Base-by-base conservation (phyloP, 2,329 filamentous ascomycete species). In the Magnaporthales sp. region DNA sequence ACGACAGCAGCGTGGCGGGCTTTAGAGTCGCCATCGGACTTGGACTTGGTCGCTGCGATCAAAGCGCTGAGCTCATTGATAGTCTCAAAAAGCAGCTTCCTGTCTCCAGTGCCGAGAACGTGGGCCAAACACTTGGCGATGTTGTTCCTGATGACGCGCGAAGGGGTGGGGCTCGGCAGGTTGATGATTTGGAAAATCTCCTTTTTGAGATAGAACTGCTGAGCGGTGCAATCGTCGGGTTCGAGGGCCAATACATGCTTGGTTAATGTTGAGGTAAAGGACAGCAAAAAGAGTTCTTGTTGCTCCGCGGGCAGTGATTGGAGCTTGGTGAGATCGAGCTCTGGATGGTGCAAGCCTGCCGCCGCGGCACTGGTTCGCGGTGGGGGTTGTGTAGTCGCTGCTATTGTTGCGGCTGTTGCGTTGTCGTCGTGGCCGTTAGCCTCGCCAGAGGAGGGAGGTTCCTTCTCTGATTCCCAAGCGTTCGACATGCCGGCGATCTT, bases 101-200 rank as follows among this genome's bases (percentile, higher is more conserved):
- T 86, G 78, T 97, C 94, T 13, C 95, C 95, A 70, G 91, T 90
- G 19, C 83, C 85, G 70, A 99, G 91, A 67, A 98, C 88, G 73
- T 90, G 89, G 58, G 89, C 89, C 70, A 97, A 89, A 72, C 92
- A 94, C 77, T 87, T 86, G 63, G 93, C 94, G 46, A 98, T 77
- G 75, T 94, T 96, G 79, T 94, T 95, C 72, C 95, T 88, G 74
- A 97, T 90, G 56, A 97, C 91, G 75, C 95, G 87, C 58, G 92
- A 94, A 51, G 94, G 92, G 63, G 91, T 86, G 67, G 94, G 94
- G 56, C 92, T 85, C 63, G 88, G 76, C 54, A 99, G 86, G 73
- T 89, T 93, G 76, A 99, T 86, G 75, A 99, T 90, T 79, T 97
- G 92, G 77, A 98, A 91, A 71, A 97, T 85, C 83, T 98, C 93